phyloP scores from a whole-genome alignment of 768 basidiomycete species.

The Termitomyces sp. region DNA sequence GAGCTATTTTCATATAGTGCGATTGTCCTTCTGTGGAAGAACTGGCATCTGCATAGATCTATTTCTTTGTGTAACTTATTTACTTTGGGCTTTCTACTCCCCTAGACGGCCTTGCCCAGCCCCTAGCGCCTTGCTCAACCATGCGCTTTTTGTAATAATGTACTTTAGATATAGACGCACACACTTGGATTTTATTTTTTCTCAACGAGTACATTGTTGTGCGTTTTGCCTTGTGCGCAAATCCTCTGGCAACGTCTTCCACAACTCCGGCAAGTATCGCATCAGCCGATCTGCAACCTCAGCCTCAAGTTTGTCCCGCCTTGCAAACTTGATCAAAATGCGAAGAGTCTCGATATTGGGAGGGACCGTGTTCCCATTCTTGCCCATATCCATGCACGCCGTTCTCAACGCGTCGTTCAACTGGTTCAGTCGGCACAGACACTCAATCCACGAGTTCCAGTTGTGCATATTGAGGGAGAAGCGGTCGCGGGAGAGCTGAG shows the following conservation, averaged over 20 bases:
- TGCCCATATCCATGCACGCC: slow-evolving; percentile 62
- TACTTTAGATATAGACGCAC: slow-evolving; percentile 10
- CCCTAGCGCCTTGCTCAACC: slow-evolving; percentile 66
- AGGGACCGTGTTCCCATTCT: slow-evolving; percentile 31
- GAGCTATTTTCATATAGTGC: slow-evolving; percentile 54
- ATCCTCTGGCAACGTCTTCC: slow-evolving; percentile 23
- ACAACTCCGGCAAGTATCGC: slow-evolving; percentile 34
- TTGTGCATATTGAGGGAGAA: slow-evolving; percentile 59
- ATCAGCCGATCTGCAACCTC: slow-evolving; percentile 44
- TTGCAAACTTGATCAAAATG: slow-evolving; percentile 53
- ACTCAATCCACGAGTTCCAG: slow-evolving; percentile 84
- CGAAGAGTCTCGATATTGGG: slow-evolving; percentile 46
- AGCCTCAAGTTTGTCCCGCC: slow-evolving; percentile 32
- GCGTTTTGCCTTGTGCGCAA: slow-evolving; percentile 1
- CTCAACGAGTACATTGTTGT: not conserved
- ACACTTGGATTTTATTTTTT: not conserved
- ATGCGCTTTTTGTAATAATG: slow-evolving; percentile 32
- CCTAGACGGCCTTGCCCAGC: slow-evolving; percentile 40
- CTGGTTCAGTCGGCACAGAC: slow-evolving; percentile 67
- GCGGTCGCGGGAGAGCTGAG: slow-evolving; percentile 41
- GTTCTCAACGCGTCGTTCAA: slow-evolving; percentile 64
- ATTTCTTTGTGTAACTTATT: slow-evolving; percentile 4
- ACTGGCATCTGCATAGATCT: slow-evolving; percentile 35
- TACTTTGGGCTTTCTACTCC: slow-evolving; percentile 38
- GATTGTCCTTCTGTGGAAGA: slow-evolving; percentile 87